Conservation (phyloP, 192 early-diverging fungal species). For the Lobosporangium transversale region DNA sequence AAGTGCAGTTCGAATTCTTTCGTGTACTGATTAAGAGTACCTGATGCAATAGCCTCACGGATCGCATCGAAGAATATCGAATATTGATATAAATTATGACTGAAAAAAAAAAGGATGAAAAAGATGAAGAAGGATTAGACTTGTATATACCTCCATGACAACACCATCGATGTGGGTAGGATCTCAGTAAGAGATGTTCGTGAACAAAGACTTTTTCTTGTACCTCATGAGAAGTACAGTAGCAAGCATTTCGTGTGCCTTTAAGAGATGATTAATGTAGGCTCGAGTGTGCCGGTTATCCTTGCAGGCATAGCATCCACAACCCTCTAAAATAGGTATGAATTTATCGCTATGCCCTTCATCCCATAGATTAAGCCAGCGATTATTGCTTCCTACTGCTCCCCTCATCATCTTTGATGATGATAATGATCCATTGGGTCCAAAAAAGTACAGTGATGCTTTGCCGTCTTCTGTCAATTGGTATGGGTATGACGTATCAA, state of each 20-base stretch:
- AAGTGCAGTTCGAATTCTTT: conserved; percentile 7
- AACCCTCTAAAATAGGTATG: conserved; percentile 66
- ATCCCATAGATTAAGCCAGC: conserved; percentile 67
- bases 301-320: conserved; percentile 73
- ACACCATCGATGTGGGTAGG: too few relatives aligned
- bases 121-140: too few relatives aligned
- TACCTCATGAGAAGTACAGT: conserved; percentile 77
- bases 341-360: conserved; percentile 65
- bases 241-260: conserved; percentile 80
- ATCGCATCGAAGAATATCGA: conserved; percentile 40
- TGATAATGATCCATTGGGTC: not conserved
- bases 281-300: conserved; percentile 65
- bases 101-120: conserved; percentile 1
- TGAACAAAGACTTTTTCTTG: too few relatives aligned
- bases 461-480: conserved; percentile 73
- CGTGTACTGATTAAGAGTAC: conserved; percentile 22
- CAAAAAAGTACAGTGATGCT: conserved; percentile 68
- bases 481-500: conserved; percentile 75
- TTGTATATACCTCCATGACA: too few relatives aligned
- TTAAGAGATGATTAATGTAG: conserved; percentile 79
- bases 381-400: conserved; percentile 1
- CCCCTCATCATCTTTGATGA: too few relatives aligned
- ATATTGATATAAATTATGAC: conserved; percentile 53
- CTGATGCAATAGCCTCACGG: conserved; percentile 30
- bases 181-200: too few relatives aligned